Conservation (phyloP, 2,329 filamentous ascomycete genomes). For the Arthrocladium fulminans region DNA sequence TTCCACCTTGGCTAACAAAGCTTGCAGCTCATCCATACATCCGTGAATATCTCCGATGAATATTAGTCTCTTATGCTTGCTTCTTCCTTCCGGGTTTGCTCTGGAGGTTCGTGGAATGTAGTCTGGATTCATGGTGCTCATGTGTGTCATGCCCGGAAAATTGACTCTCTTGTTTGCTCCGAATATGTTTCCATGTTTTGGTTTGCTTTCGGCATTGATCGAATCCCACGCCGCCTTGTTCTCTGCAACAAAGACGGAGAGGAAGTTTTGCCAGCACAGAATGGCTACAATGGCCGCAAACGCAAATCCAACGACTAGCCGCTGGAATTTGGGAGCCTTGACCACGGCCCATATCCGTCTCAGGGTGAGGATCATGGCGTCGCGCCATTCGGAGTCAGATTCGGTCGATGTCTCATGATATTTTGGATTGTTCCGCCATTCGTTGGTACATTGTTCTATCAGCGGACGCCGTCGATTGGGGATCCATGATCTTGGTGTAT, state of each 20-base stretch:
- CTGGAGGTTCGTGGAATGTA: constrained; percentile 33
- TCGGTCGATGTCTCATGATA: constrained; percentile 12
- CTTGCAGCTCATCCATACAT: constrained; percentile 55
- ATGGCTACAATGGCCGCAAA: background rate
- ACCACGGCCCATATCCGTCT: constrained; percentile 25
- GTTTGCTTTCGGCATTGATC: constrained; percentile 21
- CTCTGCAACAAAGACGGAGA: constrained; percentile 10
- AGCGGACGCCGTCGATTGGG: constrained; percentile 22
- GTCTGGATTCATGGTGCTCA: constrained; percentile 35
- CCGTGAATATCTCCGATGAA: constrained; percentile 91
- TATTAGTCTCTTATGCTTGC: constrained; percentile 53
- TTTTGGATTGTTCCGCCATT: constrained; percentile 27
- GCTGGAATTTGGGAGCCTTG: constrained; percentile 32
- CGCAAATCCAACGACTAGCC: background rate
- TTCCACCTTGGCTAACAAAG: constrained; percentile 57
- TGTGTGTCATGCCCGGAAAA: constrained; percentile 42
- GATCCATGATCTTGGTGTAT: too few relatives aligned
- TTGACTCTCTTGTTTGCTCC: constrained; percentile 40
- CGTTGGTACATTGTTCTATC: constrained; percentile 32
- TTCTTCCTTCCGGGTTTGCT: constrained; percentile 25
- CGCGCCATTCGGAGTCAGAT: constrained; percentile 17
- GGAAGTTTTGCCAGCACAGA: constrained; percentile 1
- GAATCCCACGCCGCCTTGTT: constrained; percentile 23
- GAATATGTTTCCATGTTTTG: constrained; percentile 30
- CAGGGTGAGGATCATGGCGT: constrained; percentile 18